Evolutionary conservation across 768 basidiomycete genomes (phyloP).

Genomic region (Flagelloscypha sp.): DNA sequence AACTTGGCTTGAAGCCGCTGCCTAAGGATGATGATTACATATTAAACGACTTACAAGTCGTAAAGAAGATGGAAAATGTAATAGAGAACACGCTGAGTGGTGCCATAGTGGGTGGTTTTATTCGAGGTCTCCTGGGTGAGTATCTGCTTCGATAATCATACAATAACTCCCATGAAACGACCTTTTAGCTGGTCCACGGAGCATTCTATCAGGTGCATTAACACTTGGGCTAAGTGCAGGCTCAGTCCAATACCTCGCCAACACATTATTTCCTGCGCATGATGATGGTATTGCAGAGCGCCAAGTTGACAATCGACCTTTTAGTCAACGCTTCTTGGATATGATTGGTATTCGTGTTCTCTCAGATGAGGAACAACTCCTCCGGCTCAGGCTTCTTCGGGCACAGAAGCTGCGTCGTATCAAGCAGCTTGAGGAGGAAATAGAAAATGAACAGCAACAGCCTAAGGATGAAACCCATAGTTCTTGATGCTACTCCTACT

Average conservation of each 20-base stretch:
- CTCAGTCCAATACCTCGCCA: slow-evolving; percentile 1
- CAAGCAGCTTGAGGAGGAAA: slow-evolving; percentile 42
- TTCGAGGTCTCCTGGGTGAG: slow-evolving; percentile 51
- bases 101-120: slow-evolving; percentile 53
- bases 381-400: slow-evolving; percentile 48
- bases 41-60: no score
- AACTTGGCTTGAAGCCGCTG: no score
- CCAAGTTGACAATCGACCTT: slow-evolving; percentile 10
- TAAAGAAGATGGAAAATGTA: slow-evolving; percentile 33
- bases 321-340: slow-evolving; percentile 32
- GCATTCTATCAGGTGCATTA: slow-evolving; percentile 49
- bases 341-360: slow-evolving; percentile 46
- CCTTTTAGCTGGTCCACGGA: slow-evolving; percentile 50
- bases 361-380: slow-evolving; percentile 67
- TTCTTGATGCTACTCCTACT: background rate
- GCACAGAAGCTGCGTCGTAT: slow-evolving; percentile 49
- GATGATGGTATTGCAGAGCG: background rate
- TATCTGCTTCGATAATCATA: slow-evolving; percentile 8
- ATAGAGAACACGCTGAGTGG: slow-evolving; percentile 73
- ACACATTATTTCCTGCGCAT: slow-evolving; percentile 1
- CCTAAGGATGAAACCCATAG: slow-evolving; percentile 8
- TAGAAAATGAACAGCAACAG: slow-evolving; percentile 26
- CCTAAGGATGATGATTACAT: no score
- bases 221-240: slow-evolving; percentile 22
- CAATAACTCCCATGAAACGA: background rate